Percentiles rank a stretch among this genome's conserved stretches.
These are phyloP conservation scores for Picea abies DNA, from an alignment of 83 land plant species.

Conservation along the genomic window DNA sequence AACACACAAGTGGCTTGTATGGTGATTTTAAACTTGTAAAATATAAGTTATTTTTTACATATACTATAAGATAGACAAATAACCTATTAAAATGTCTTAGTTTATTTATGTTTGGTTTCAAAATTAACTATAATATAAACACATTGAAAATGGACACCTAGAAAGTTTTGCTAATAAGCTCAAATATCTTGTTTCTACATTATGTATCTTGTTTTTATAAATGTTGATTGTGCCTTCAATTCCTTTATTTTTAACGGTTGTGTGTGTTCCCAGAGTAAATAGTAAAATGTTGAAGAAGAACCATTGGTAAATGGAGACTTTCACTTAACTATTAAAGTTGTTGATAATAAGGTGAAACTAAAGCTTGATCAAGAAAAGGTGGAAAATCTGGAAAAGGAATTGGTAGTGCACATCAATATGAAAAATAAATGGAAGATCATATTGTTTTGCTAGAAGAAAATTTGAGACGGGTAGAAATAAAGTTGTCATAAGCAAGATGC, in stretches of 20 bases:
- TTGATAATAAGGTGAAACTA: constrained; percentile 4
- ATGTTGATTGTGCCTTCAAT: not conserved
- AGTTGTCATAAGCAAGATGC: not conserved
- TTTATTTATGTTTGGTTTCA: not conserved
- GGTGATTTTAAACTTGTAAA: not conserved
- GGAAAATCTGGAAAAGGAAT: constrained; percentile 10
- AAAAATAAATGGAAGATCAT: not conserved
- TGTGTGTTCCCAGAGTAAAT: not conserved
- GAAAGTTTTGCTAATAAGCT: not conserved
- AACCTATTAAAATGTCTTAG: too few species aligned
- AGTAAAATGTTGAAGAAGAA: not conserved
- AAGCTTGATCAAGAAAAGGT: constrained; percentile 4
- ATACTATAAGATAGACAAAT: not conserved
- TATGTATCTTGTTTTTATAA: not conserved
- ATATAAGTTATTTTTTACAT: not conserved
- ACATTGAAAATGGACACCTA: not conserved
- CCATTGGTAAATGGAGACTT: constrained; percentile 12
- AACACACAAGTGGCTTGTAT: not conserved
- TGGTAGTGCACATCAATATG: not conserved
- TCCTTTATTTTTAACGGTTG: constrained; percentile 3
- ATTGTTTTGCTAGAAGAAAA: not conserved
- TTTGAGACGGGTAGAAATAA: not conserved
- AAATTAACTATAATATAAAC: not conserved
- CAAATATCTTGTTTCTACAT: not conserved
- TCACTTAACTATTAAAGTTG: not conserved